Conservation (phyloP, 2,329 filamentous ascomycete species). For the Epichloe sp. region DNA sequence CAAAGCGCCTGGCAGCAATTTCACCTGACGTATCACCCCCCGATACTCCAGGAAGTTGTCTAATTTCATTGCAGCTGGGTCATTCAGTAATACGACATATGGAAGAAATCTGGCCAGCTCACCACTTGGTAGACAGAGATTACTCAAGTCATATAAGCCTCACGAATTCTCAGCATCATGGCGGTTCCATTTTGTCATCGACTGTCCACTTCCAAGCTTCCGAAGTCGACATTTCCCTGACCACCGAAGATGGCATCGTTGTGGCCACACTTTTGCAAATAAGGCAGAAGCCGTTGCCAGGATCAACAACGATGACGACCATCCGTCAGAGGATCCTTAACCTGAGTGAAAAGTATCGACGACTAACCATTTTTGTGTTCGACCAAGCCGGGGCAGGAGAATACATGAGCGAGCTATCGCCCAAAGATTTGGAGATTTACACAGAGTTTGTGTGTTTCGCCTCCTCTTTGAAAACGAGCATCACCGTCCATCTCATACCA, state of each 20-base stretch:
- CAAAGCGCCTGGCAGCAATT: neutral
- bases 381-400: constrained; percentile 33
- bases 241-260: constrained; percentile 55
- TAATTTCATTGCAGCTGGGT: constrained; percentile 38
- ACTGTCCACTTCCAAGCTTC: constrained; percentile 20
- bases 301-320: constrained; percentile 24
- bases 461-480: constrained; percentile 22
- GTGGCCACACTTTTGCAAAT: constrained; percentile 58
- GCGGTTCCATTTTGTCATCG: neutral
- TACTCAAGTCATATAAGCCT: constrained; percentile 20
- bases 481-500: constrained; percentile 33
- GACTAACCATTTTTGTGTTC: constrained; percentile 55
- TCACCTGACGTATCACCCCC: constrained; percentile 9
- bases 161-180: constrained; percentile 20
- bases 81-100: constrained; percentile 37
- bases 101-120: constrained; percentile 31
- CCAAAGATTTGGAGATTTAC: constrained; percentile 31
- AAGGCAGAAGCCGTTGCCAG: constrained; percentile 57
- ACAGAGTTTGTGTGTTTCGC: constrained; percentile 38
- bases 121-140: constrained; percentile 48
- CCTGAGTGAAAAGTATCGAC: constrained; percentile 49
- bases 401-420: constrained; percentile 22
- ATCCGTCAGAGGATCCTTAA: constrained; percentile 42
- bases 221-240: constrained; percentile 63
- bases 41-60: constrained; percentile 19